Evolutionary conservation across 2,329 filamentous ascomycete species (phyloP).

Genomic region (Fusarium verticillioides): DNA sequence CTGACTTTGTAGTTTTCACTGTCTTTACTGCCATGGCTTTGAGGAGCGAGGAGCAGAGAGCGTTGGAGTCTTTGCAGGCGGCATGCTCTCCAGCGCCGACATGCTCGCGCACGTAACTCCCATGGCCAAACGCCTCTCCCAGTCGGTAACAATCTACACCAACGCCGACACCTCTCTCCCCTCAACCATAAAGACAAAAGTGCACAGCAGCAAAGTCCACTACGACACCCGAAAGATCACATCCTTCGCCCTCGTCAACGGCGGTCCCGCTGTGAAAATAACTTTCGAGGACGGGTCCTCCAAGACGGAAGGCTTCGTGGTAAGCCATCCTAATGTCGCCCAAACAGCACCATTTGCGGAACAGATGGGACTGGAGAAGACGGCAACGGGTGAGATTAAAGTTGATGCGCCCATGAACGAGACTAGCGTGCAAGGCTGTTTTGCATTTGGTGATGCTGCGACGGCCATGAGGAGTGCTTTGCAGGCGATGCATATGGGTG

Average conservation of each 20-base stretch:
- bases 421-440: slow-evolving; percentile 62
- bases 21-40: slow-evolving; percentile 69
- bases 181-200: slow-evolving; percentile 39
- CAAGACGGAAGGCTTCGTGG: slow-evolving; percentile 54
- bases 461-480: slow-evolving; percentile 46
- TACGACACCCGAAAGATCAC: slow-evolving; percentile 52
- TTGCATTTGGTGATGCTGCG: slow-evolving; percentile 63
- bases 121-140: slow-evolving; percentile 57
- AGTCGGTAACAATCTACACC: slow-evolving; percentile 62
- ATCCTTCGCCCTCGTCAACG: slow-evolving; percentile 44
- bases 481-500: slow-evolving; percentile 46
- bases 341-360: slow-evolving; percentile 55
- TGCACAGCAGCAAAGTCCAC: slow-evolving; percentile 49
- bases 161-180: slow-evolving; percentile 54
- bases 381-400: slow-evolving; percentile 56
- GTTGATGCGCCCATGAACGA: slow-evolving; percentile 57
- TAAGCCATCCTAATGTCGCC: slow-evolving; percentile 51
- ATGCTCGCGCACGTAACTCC: slow-evolving; percentile 54
- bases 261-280: slow-evolving; percentile 48
- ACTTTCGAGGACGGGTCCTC: slow-evolving; percentile 54
- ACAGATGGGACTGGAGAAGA: slow-evolving; percentile 58
- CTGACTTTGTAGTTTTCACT: slow-evolving; percentile 58
- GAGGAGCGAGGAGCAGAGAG: slow-evolving; percentile 62
- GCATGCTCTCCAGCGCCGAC: slow-evolving; percentile 45
- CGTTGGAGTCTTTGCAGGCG: slow-evolving; percentile 59